A percentile compares a stretch with the other conserved stretches of the same genome.
These are phyloP conservation scores for Mortierella claussenii DNA, from an alignment of 192 early-diverging fungal genomes.

Conservation along the genomic window DNA sequence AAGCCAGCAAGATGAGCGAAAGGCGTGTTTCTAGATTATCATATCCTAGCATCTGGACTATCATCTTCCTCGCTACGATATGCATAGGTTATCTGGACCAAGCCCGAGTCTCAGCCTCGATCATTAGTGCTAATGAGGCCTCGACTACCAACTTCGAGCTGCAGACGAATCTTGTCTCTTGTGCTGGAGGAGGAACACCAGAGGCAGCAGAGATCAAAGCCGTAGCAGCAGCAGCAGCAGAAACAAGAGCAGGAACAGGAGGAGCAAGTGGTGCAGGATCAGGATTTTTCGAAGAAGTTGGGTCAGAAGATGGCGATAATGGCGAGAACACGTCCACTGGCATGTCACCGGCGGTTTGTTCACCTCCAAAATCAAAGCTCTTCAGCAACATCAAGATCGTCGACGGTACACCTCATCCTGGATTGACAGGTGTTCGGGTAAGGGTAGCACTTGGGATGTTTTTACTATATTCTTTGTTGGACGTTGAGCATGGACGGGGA, in stretches of 20 bases:
- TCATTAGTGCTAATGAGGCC: not conserved
- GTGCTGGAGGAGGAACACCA: conserved; percentile 1
- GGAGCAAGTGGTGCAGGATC: not conserved
- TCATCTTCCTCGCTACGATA: not conserved
- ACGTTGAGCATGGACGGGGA: too few species aligned
- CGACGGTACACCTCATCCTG: conserved; percentile 32
- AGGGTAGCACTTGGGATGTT: not conserved
- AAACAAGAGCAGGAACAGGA: not conserved
- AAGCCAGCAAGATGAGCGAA: too few species aligned
- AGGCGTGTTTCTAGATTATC: too few species aligned
- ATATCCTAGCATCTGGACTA: not conserved
- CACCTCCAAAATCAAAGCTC: conserved; percentile 33
- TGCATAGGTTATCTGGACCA: not conserved
- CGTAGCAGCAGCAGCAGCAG: not conserved
- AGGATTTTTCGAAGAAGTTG: too few species aligned
- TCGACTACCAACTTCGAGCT: conserved; percentile 29
- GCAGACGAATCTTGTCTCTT: conserved; percentile 34
- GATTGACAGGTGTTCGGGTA: conserved; percentile 34
- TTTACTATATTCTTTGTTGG: too few species aligned
- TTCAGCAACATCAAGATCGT: conserved; percentile 27
- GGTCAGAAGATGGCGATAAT: too few species aligned
- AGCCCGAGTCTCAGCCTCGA: not conserved
- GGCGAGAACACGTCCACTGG: too few species aligned
- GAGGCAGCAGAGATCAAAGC: not conserved
- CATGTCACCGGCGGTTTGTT: conserved; percentile 4